phyloP scores from a whole-genome alignment of 164 flowering plant species.

The Nymphaea thermarum region DNA sequence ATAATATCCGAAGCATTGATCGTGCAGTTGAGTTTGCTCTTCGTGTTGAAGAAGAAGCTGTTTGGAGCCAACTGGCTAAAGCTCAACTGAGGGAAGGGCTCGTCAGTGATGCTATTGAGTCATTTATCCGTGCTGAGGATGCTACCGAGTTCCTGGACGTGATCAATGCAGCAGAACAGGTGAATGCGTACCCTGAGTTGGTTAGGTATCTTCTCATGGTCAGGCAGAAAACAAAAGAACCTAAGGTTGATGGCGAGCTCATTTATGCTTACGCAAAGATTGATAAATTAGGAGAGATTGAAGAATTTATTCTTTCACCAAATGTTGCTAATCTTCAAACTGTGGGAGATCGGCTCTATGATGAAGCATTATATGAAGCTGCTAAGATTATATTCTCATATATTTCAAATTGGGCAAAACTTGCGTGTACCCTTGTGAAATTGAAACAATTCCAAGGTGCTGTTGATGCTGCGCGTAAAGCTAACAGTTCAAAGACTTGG shows the following conservation, averaged over 20 bases:
- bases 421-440: slow-evolving; percentile 85
- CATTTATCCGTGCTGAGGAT: slow-evolving; percentile 98
- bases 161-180: slow-evolving; percentile 79
- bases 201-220: slow-evolving; percentile 96
- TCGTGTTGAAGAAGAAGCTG: slow-evolving; percentile 99
- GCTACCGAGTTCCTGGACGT: slow-evolving; percentile 89
- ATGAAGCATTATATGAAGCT: slow-evolving; percentile 89
- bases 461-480: slow-evolving; percentile 98
- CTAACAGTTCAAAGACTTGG: slow-evolving; percentile 98
- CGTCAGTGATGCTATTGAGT: slow-evolving; percentile 98
- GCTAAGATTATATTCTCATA: slow-evolving; percentile 94
- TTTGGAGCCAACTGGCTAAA: slow-evolving; percentile 99
- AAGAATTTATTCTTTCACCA: slow-evolving; percentile 97
- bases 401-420: slow-evolving; percentile 95
- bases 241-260: slow-evolving; percentile 98
- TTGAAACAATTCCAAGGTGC: slow-evolving; percentile 95
- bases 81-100: slow-evolving; percentile 93
- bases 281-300: slow-evolving; percentile 90
- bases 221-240: slow-evolving; percentile 87
- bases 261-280: slow-evolving; percentile 99
- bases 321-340: slow-evolving; percentile 98
- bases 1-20: slow-evolving; percentile 77
- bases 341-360: slow-evolving; percentile 93
- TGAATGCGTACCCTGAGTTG: slow-evolving; percentile 81
- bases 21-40: slow-evolving; percentile 99